Percentiles rank a stretch among this genome's conserved stretches.
Evolutionary conservation across 495 filamentous ascomycete species (phyloP).

Genomic region (Rhypophila decipiens): DNA sequence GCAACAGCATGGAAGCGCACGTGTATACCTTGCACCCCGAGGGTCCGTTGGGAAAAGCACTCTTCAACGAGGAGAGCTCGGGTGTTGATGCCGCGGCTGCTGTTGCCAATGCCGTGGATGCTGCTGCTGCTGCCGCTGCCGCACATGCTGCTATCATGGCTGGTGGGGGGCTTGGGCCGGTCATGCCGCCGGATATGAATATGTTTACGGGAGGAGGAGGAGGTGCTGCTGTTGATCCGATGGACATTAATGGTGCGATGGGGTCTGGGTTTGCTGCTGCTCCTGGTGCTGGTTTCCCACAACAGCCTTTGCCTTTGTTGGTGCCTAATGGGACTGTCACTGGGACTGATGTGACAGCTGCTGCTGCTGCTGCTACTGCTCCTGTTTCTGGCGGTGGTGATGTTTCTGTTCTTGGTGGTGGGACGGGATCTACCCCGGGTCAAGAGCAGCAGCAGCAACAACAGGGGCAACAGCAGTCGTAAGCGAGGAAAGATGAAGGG

Average conservation of each 20-base stretch:
- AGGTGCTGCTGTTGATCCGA: no score
- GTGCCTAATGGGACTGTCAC: not conserved
- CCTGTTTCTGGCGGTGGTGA: not conserved
- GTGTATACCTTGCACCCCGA: slow-evolving; percentile 78
- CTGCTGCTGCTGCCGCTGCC: not conserved
- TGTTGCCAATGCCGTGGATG: no score
- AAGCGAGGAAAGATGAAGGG: not conserved
- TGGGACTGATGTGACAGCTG: not conserved
- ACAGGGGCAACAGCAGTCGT: not conserved
- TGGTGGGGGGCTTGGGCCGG: not conserved
- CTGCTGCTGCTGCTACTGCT: not conserved
- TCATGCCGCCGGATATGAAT: no score
- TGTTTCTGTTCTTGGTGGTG: not conserved
- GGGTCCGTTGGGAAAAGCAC: slow-evolving; percentile 34
- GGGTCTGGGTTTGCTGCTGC: no score
- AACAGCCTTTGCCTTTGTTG: not conserved
- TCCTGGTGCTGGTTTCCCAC: no score
- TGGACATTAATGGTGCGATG: no score
- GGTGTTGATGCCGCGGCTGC: not conserved
- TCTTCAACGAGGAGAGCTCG: slow-evolving; percentile 6
- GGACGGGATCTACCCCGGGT: no score
- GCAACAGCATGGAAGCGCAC: slow-evolving; percentile 65
- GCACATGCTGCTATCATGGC: not conserved
- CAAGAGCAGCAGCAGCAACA: not conserved
- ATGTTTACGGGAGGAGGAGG: no score